Conservation (phyloP, 805 yeast species). For the Komagataella mondaviorum region DNA sequence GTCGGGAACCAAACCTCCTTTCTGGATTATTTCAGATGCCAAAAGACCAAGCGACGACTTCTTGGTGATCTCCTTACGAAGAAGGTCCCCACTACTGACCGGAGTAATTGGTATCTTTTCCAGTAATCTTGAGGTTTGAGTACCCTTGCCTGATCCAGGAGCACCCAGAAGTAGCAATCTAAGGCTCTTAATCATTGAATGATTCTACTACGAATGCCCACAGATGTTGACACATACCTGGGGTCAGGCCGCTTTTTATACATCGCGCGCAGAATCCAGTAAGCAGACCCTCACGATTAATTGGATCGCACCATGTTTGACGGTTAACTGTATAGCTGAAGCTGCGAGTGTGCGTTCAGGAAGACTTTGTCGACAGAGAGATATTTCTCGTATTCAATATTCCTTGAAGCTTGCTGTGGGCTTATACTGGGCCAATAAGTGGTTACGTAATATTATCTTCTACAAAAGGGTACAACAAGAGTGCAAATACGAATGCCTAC, state of each 20-base stretch:
- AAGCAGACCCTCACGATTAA: no score
- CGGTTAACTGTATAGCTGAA: no score
- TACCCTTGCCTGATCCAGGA: constrained; percentile 94
- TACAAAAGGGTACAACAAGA: not conserved
- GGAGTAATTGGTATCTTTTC: constrained; percentile 42
- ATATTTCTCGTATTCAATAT: no score
- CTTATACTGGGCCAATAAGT: no score
- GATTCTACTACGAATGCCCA: not conserved
- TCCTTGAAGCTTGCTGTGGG: no score
- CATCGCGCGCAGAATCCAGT: not conserved
- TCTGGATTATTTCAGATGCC: constrained; percentile 41
- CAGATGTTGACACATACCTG: not conserved
- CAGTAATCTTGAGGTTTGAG: constrained; percentile 59
- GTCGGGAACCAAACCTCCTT: constrained; percentile 71
- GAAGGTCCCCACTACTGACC: constrained; percentile 74
- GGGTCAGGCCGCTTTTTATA: not conserved
- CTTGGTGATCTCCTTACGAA: constrained; percentile 51
- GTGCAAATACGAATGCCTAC: not conserved
- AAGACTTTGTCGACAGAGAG: no score
- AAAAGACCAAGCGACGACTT: constrained; percentile 38
- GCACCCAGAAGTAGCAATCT: constrained; percentile 76
- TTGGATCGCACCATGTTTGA: not conserved
- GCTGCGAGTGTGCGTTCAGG: not conserved
- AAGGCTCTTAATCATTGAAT: constrained; percentile 23
- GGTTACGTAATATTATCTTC: not conserved